A percentile compares a stretch with the other conserved stretches of the same genome.
Conservation (phyloP, 768 basidiomycete genomes). For the Phaeolepiota aurea region DNA sequence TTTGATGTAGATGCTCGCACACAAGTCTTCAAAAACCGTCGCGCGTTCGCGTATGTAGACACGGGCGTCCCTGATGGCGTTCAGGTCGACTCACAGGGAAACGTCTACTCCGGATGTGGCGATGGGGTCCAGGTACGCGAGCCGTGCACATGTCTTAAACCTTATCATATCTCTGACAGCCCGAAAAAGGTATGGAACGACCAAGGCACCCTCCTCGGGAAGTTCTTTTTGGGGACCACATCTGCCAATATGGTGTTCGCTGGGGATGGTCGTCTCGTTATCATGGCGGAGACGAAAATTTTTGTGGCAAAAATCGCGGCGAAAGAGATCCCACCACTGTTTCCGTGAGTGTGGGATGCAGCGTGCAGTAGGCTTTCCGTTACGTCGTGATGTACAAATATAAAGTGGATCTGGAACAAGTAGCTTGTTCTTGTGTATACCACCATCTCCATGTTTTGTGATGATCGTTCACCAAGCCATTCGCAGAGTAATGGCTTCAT, state of each 20-base stretch:
- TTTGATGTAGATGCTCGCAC: slow-evolving; percentile 56
- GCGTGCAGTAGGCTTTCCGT: too few relatives aligned
- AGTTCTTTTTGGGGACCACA: slow-evolving; percentile 45
- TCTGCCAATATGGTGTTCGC: slow-evolving; percentile 42
- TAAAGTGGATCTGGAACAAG: too few relatives aligned
- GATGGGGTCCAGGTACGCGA: slow-evolving; percentile 53
- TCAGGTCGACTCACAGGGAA: slow-evolving; percentile 53
- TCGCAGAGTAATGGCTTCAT: too few relatives aligned
- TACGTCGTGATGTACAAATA: too few relatives aligned
- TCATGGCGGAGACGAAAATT: slow-evolving; percentile 39
- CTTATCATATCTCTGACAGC: slow-evolving; percentile 1
- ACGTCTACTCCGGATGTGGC: slow-evolving; percentile 61
- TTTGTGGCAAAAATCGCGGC: slow-evolving; percentile 39
- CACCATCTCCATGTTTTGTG: too few relatives aligned
- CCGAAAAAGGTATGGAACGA: slow-evolving; percentile 41
- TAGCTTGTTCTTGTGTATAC: too few relatives aligned
- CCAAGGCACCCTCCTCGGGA: slow-evolving; percentile 48
- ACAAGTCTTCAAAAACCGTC: slow-evolving; percentile 47
- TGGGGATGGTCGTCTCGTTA: slow-evolving; percentile 30
- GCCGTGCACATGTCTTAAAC: too few relatives aligned
- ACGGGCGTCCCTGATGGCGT: slow-evolving; percentile 63
- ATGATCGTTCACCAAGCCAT: too few relatives aligned
- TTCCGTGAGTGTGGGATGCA: too few relatives aligned
- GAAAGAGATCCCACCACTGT: slow-evolving; percentile 12
- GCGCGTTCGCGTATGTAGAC: slow-evolving; percentile 61